These are phyloP conservation scores for Lomentospora prolificans DNA, from an alignment of 2,329 filamentous ascomycete genomes.

Conservation along the genomic window DNA sequence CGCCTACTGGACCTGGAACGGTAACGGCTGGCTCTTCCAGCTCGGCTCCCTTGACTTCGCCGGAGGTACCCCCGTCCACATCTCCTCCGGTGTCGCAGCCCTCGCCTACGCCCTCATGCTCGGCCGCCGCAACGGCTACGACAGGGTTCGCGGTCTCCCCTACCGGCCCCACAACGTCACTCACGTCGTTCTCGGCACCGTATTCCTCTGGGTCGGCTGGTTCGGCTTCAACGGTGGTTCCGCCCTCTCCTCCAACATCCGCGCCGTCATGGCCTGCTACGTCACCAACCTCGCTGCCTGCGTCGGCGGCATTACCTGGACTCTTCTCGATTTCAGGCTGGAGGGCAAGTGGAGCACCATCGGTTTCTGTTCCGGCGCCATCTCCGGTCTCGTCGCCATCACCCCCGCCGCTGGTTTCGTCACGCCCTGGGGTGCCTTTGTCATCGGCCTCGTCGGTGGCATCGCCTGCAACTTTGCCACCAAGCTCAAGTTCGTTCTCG, in stretches of 20 bases:
- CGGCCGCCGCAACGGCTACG: conserved; percentile 57
- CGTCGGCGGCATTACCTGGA: conserved; percentile 74
- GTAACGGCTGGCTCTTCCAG: conserved; percentile 59
- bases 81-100: conserved; percentile 60
- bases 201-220: conserved; percentile 87
- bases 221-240: conserved; percentile 92
- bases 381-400: conserved; percentile 79
- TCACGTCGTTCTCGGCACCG: conserved; percentile 62
- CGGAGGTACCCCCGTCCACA: conserved; percentile 66
- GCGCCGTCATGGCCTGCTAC: conserved; percentile 80
- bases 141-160: conserved; percentile 48
- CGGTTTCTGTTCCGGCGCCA: conserved; percentile 83
- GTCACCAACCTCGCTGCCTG: conserved; percentile 83
- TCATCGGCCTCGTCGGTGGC: conserved; percentile 50
- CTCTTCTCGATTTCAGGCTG: conserved; percentile 78
- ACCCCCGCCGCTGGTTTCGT: conserved; percentile 78
- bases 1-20: conserved; percentile 72
- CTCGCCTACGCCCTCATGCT: conserved; percentile 66
- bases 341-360: conserved; percentile 91
- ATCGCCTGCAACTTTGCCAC: conserved; percentile 75
- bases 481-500: conserved; percentile 66
- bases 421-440: conserved; percentile 50
- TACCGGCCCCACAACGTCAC: conserved; percentile 67
- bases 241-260: conserved; percentile 71
- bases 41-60: conserved; percentile 66